These are phyloP conservation scores for Colletotrichum sp. DNA, from an alignment of 2,329 filamentous ascomycete genomes.

Conservation along the genomic window DNA sequence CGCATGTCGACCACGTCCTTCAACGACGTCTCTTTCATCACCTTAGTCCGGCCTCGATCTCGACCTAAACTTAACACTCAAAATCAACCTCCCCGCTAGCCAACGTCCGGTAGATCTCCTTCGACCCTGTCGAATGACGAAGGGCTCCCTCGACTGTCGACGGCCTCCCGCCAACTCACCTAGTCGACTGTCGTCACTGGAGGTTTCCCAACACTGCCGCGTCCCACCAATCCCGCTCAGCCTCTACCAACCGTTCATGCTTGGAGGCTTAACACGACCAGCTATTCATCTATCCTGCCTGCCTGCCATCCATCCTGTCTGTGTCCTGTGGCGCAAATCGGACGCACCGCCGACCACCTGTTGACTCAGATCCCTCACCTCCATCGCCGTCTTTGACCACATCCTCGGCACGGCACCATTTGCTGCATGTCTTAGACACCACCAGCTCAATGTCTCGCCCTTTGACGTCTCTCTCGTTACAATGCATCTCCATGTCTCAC, in stretches of 20 bases:
- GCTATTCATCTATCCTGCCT: background rate
- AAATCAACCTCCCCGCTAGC: background rate
- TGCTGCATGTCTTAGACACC: background rate
- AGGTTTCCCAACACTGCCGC: background rate
- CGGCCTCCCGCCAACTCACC: background rate
- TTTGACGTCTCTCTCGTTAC: background rate
- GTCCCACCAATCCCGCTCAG: slow-evolving; percentile 2
- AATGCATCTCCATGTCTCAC: background rate
- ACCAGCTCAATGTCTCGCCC: background rate
- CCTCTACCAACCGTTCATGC: slow-evolving; percentile 11
- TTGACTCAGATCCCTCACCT: slow-evolving; percentile 17
- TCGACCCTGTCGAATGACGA: background rate
- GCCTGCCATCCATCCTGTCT: background rate
- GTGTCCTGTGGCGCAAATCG: slow-evolving; percentile 6
- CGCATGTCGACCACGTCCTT: background rate
- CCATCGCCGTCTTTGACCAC: background rate
- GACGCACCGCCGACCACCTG: slow-evolving; percentile 6
- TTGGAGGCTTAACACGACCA: background rate
- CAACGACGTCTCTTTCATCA: background rate
- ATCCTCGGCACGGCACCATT: slow-evolving; percentile 1
- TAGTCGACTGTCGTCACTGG: background rate
- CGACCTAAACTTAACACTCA: background rate
- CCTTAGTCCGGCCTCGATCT: background rate
- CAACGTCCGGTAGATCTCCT: background rate
- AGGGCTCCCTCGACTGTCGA: background rate